Conservation (phyloP, 1,284 basidiomycete species). For the Chalciporus piperatoides region DNA sequence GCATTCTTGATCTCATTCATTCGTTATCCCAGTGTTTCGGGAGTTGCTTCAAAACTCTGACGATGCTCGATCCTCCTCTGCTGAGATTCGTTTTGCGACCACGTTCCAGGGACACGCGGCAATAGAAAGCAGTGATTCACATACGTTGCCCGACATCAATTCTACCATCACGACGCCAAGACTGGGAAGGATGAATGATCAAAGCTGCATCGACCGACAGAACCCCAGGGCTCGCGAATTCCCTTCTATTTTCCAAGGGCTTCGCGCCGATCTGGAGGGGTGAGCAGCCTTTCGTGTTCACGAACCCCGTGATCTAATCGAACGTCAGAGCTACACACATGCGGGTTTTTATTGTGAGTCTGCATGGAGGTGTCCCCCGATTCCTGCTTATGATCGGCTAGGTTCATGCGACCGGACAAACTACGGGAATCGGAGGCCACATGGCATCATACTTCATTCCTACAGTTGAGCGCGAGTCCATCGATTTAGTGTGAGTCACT, state of each 20-base stretch:
- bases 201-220: slow-evolving; percentile 58
- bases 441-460: slow-evolving; percentile 91
- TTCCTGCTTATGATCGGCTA: slow-evolving; percentile 20
- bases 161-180: slow-evolving; percentile 32
- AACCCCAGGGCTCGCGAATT: slow-evolving; percentile 48
- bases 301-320: slow-evolving; percentile 3
- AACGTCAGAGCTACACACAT: slow-evolving; percentile 34
- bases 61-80: slow-evolving; percentile 77
- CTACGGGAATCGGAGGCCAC: slow-evolving; percentile 89
- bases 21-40: slow-evolving; percentile 59
- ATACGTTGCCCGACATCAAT: background rate
- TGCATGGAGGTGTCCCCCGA: background rate
- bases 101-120: background rate
- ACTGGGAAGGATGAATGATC: slow-evolving; percentile 85
- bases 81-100: slow-evolving; percentile 76
- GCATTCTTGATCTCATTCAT: background rate
- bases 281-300: slow-evolving; percentile 30
- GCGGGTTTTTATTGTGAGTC: slow-evolving; percentile 69
- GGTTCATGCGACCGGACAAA: slow-evolving; percentile 84
- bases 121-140: background rate
- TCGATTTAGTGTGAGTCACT: slow-evolving; percentile 73
- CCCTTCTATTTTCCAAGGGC: slow-evolving; percentile 74
- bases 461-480: slow-evolving; percentile 93
- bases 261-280: slow-evolving; percentile 81
- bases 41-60: slow-evolving; percentile 93